phyloP scores from a whole-genome alignment of 192 early-diverging fungal genomes.

The Spizellomyces sp. region DNA sequence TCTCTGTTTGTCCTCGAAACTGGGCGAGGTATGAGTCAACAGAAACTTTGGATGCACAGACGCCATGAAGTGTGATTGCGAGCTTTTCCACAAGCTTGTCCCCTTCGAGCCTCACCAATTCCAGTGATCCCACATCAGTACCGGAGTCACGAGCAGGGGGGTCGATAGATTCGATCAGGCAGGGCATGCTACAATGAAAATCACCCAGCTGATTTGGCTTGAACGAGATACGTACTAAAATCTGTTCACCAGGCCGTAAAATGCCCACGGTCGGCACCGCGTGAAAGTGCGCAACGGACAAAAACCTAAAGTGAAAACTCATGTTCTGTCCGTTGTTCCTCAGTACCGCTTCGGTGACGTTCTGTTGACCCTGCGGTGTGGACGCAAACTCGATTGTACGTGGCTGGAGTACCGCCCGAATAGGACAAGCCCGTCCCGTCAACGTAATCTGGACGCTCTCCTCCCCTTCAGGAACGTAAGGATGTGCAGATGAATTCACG shows the following conservation, averaged over 20 bases:
- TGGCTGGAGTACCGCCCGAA: slow-evolving; percentile 25
- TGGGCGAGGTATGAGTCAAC: background rate
- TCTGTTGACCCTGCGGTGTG: background rate
- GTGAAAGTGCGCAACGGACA: slow-evolving; percentile 46
- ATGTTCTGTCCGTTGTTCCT: slow-evolving; percentile 36
- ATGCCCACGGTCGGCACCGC: slow-evolving; percentile 31
- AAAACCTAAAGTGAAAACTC: slow-evolving; percentile 34
- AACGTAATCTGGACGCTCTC: slow-evolving; percentile 39
- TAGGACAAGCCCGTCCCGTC: slow-evolving; percentile 39
- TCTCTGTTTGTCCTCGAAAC: background rate
- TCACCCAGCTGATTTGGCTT: slow-evolving; percentile 50
- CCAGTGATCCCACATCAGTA: too few relatives aligned
- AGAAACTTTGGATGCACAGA: background rate
- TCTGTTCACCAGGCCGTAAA: slow-evolving; percentile 26
- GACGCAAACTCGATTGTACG: slow-evolving; percentile 33
- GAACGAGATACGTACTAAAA: slow-evolving; percentile 36
- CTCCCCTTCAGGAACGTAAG: slow-evolving; percentile 19
- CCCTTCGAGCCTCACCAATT: background rate
- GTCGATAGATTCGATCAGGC: slow-evolving; percentile 14
- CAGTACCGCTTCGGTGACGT: slow-evolving; percentile 13
- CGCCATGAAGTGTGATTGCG: background rate
- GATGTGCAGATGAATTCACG: slow-evolving; percentile 6
- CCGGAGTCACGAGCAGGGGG: background rate
- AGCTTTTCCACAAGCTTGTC: background rate
- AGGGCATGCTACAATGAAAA: slow-evolving; percentile 35